Percentiles rank a stretch among this genome's conserved stretches.
phyloP scores from a whole-genome alignment of 1,284 basidiomycete species.

The Cutaneotrichosporon curvatum region DNA sequence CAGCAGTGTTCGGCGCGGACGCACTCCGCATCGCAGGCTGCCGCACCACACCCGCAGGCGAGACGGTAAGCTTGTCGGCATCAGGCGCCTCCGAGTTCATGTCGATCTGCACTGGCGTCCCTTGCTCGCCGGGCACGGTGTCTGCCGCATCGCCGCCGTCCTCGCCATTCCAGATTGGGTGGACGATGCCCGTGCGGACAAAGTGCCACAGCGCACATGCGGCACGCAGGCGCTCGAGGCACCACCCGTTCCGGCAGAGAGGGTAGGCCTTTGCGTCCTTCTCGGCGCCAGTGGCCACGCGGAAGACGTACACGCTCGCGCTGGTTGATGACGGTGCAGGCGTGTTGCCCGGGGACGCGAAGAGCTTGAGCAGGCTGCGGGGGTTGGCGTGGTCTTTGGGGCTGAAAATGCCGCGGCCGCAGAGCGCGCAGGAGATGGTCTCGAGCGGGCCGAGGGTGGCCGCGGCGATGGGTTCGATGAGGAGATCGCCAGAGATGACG shows the following conservation, averaged over 20 bases:
- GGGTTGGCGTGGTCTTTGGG: constrained; percentile 40
- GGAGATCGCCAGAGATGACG: constrained; percentile 78
- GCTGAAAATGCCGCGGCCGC: constrained; percentile 55
- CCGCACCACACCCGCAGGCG: constrained; percentile 4
- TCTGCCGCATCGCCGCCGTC: constrained; percentile 19
- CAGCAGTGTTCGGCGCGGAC: not conserved
- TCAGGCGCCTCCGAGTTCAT: constrained; percentile 6
- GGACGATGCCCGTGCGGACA: constrained; percentile 69
- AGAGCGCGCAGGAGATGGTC: constrained; percentile 59
- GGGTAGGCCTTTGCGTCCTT: constrained; percentile 53
- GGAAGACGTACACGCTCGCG: constrained; percentile 44
- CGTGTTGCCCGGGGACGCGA: constrained; percentile 21
- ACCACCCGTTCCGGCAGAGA: constrained; percentile 59
- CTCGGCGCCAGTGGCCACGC: constrained; percentile 37
- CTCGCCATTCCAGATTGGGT: constrained; percentile 79
- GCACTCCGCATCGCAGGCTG: not conserved
- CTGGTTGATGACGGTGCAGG: not conserved
- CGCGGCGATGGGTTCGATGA: constrained; percentile 69
- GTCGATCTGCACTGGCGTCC: constrained; percentile 1
- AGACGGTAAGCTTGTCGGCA: constrained; percentile 10
- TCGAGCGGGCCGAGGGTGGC: constrained; percentile 24
- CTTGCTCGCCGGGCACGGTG: not conserved
- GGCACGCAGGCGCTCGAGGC: constrained; percentile 58
- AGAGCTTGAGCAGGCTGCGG: constrained; percentile 38
- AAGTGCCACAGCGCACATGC: constrained; percentile 89